These are phyloP conservation scores for Cruciata laevipes DNA, from an alignment of 257 asterid genomes.

Conservation along the genomic window DNA sequence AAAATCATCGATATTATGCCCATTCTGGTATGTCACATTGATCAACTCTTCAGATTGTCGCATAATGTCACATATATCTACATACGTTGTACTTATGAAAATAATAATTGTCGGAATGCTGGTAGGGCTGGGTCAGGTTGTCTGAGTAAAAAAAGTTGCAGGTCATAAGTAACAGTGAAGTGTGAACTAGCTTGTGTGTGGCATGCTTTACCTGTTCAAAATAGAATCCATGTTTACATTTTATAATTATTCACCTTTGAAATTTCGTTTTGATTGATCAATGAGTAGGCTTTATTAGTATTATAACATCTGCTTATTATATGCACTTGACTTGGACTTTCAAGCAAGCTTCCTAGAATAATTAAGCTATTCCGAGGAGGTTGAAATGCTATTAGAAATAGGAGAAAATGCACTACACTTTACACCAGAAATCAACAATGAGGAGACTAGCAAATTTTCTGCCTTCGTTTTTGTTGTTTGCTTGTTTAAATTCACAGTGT, in stretches of 20 bases:
- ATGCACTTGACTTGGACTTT: neutral
- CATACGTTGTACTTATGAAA: no score
- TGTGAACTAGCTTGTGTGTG: no score
- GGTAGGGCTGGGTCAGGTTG: no score
- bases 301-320: no score
- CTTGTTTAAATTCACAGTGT: neutral
- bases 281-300: neutral
- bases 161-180: no score
- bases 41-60: no score
- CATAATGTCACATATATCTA: no score
- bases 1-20: no score
- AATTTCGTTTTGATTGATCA: neutral
- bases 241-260: neutral
- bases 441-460: neutral
- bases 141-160: no score
- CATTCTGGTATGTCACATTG: no score
- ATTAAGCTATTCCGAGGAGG: neutral
- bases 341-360: neutral
- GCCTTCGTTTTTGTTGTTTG: conserved; percentile 1
- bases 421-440: conserved; percentile 2
- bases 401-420: neutral
- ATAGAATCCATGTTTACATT: neutral
- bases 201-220: neutral
- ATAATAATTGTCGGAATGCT: no score
- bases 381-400: neutral